Evolutionary conservation across 1,284 basidiomycete species (phyloP), one percentile per base, ranked within the genome.

Genomic region (Irpex sp.): DNA sequence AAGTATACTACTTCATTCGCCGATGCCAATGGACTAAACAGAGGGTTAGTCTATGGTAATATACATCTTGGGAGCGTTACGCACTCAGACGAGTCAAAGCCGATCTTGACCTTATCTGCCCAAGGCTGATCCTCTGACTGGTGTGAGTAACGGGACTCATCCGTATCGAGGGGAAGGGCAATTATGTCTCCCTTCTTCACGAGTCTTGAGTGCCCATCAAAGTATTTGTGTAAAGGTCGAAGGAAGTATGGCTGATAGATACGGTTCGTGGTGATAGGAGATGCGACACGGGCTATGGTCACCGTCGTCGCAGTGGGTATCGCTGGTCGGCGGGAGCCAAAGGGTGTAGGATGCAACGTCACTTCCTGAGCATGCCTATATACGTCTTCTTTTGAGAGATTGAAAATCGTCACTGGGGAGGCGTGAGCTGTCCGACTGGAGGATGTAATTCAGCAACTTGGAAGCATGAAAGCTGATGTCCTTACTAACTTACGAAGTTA

Each of bases 181-280:
- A 99, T 84, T 15, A 97, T 71, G 74, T 98, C 96, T 0, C 93
- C 94, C 63, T 85, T 80, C 72, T 91, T 89, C 11, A 97, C 82
- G 19, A 97, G 76, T 38, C 87, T 82, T 64, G 79, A 84, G 0
- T 76, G 75, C 0, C 73, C 72, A 47, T 83, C 79, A 71, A 98
- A 95, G 72, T 92, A 85, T 2, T 73, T 65, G 62, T 87, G 90
- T 65, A 98, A 76, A 4, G 88, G 86, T 11, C 80, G 78, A 11
- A 96, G 75, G 73, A 93, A 92, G 5, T 87, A 74, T 0, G 81
- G 73, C 71, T 97, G 92, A 70, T 93, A 93, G 38, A 80, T 77
- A 62, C 89, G 89, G 73, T 91, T 87, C 4, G 86, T 86, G 0
- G 92, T 88, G 65, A 91, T 77, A 0, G 94, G 88, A 0, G 94